phyloP scores from a whole-genome alignment of 2,329 filamentous ascomycete species.

The Colletotrichum sidae region DNA sequence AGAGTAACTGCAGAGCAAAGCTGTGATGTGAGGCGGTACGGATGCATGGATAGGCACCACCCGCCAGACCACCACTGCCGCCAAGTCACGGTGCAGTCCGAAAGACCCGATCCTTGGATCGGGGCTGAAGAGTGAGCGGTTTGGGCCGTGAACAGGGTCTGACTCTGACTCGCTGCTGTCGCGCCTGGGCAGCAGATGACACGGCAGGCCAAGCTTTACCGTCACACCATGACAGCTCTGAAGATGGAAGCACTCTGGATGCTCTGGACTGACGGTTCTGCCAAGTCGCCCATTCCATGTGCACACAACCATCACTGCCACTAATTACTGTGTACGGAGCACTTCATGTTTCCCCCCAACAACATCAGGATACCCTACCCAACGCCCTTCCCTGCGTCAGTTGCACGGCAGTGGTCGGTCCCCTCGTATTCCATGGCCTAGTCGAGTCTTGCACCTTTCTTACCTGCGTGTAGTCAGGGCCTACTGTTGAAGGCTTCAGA shows the following conservation, averaged over 20 bases:
- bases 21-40: no score
- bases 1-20: no score
- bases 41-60: background rate
- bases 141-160: slow-evolving; percentile 3
- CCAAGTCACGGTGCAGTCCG: slow-evolving; percentile 31
- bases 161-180: slow-evolving; percentile 7
- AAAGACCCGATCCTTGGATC: slow-evolving; percentile 22
- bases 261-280: background rate
- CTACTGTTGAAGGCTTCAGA: slow-evolving; percentile 7
- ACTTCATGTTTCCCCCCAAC: background rate
- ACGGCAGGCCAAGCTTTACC: slow-evolving; percentile 30
- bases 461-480: background rate
- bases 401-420: slow-evolving; percentile 14
- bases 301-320: background rate
- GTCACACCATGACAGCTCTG: slow-evolving; percentile 21
- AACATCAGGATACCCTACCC: no score
- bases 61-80: slow-evolving; percentile 2
- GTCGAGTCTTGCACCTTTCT: slow-evolving; percentile 6
- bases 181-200: slow-evolving; percentile 10
- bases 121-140: slow-evolving; percentile 9
- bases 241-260: slow-evolving; percentile 4
- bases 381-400: slow-evolving; percentile 3
- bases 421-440: slow-evolving; percentile 30
- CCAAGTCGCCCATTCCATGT: slow-evolving; percentile 10
- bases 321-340: background rate